These are phyloP conservation scores for Penicillium pancosmium DNA, from an alignment of 495 filamentous ascomycete genomes.

Conservation along the genomic window DNA sequence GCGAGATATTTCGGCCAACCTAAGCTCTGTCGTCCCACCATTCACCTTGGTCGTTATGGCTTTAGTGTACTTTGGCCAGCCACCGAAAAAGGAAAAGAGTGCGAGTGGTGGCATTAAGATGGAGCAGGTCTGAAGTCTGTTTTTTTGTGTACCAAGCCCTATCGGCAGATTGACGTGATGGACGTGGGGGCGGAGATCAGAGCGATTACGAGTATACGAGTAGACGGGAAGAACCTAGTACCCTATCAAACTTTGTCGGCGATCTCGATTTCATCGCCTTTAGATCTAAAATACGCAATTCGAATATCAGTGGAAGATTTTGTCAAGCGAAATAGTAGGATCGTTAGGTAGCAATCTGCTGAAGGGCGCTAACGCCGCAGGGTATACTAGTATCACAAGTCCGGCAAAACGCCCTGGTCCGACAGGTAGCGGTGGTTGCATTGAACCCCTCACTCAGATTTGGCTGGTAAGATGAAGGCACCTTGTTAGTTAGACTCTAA, in stretches of 20 bases:
- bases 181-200: not conserved
- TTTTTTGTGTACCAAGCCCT: not conserved
- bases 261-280: no score
- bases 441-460: not conserved
- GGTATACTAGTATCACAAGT: not conserved
- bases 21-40: not conserved
- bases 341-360: not conserved
- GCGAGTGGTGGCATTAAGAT: not conserved
- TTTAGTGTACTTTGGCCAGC: no score
- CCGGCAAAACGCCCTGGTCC: not conserved
- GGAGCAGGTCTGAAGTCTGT: not conserved
- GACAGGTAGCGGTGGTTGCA: not conserved
- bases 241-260: no score
- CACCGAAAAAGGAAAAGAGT: no score
- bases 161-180: slow-evolving; percentile 3
- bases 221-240: no score
- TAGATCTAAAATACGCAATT: no score
- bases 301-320: no score
- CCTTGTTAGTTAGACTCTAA: not conserved
- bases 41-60: no score
- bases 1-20: not conserved
- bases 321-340: no score
- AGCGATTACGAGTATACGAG: no score
- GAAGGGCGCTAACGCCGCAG: not conserved
- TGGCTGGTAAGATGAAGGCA: not conserved